Evolutionary conservation across 2,329 filamentous ascomycete genomes (phyloP).

Genomic region (Fusarium nelsonii): DNA sequence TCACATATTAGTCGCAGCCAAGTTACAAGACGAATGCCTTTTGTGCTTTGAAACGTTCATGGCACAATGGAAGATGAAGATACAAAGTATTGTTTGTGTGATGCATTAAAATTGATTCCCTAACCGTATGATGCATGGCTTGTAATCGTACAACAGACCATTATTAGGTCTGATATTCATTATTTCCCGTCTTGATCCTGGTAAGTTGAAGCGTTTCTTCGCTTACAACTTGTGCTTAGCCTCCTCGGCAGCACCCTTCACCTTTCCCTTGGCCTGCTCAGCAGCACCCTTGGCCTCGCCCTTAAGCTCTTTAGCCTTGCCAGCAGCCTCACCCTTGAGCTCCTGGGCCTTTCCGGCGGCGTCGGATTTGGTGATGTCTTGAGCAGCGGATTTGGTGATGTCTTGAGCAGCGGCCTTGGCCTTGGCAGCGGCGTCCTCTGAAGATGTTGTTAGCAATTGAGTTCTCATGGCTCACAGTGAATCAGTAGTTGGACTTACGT

Average conservation of each 20-base stretch:
- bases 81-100: not conserved
- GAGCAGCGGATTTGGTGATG: conserved; percentile 58
- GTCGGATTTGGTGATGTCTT: conserved; percentile 51
- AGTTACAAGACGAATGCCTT: too few species aligned
- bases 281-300: conserved; percentile 60
- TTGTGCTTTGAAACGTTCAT: not conserved
- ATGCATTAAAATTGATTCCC: conserved; percentile 34
- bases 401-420: conserved; percentile 60
- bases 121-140: conserved; percentile 39
- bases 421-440: conserved; percentile 60
- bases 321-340: conserved; percentile 56
- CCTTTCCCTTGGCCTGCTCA: conserved; percentile 54
- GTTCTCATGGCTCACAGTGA: not conserved
- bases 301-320: conserved; percentile 55
- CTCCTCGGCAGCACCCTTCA: conserved; percentile 30
- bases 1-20: not conserved
- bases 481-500: conserved; percentile 55
- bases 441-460: conserved; percentile 17
- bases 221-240: conserved; percentile 41
- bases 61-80: not conserved
- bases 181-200: conserved; percentile 8
- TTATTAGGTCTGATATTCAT: conserved; percentile 17
- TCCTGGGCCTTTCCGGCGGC: conserved; percentile 53
- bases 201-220: not conserved
- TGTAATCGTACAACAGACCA: conserved; percentile 39